Conservation (phyloP, 1,139 yeast species). For the Sugiyamaella grinbergsii region DNA sequence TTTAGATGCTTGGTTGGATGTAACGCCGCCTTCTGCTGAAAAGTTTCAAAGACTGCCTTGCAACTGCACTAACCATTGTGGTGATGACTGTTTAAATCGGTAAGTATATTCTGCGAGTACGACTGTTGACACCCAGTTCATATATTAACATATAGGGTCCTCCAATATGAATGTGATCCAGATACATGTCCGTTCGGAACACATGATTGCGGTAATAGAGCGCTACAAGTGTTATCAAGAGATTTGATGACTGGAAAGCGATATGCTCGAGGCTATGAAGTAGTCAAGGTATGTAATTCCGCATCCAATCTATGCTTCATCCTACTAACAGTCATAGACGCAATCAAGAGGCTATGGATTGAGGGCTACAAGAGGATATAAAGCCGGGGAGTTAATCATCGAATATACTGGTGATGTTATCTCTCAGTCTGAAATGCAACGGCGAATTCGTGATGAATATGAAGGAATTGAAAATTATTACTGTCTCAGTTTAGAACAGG, state of each 20-base stretch:
- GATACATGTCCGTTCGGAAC: conserved; percentile 42
- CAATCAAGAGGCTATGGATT: conserved; percentile 45
- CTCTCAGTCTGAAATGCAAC: conserved; percentile 40
- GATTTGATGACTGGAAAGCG: conserved; percentile 29
- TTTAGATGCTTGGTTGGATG: conserved; percentile 36
- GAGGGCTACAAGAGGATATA: conserved; percentile 42
- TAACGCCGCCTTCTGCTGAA: conserved; percentile 29
- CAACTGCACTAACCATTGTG: conserved; percentile 41
- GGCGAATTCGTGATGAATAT: conserved; percentile 38
- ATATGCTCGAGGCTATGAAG: conserved; percentile 43
- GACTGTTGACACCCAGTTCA: neutral
- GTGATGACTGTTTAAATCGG: conserved; percentile 42
- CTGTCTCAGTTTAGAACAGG: conserved; percentile 44
- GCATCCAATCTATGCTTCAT: neutral
- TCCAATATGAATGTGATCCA: conserved; percentile 44
- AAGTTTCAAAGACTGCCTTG: conserved; percentile 36
- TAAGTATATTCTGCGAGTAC: conserved; percentile 16
- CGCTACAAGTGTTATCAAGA: conserved; percentile 36
- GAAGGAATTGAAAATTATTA: conserved; percentile 39
- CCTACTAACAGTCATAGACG: conserved; percentile 26
- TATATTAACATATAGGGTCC: conserved; percentile 26
- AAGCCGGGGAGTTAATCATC: conserved; percentile 45
- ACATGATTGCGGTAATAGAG: conserved; percentile 46
- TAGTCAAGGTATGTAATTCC: conserved; percentile 31
- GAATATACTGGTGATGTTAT: conserved; percentile 51